phyloP scores from a whole-genome alignment of 2,329 filamentous ascomycete genomes.

The Neofusicoccum laricinum region DNA sequence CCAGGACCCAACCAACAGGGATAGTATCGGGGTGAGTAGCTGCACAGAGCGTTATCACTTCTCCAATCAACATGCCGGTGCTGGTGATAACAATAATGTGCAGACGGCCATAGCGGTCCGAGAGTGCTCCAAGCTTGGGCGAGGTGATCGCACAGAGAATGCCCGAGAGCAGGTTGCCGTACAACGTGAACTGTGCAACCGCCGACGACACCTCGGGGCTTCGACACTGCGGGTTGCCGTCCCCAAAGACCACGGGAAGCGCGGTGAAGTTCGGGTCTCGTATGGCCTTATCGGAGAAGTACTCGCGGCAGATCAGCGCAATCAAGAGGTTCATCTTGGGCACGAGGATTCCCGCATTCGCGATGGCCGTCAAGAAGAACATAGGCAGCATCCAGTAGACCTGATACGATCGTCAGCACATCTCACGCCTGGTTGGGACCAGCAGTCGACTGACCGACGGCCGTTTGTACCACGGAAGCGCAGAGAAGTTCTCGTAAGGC shows the following conservation, averaged over 20 bases:
- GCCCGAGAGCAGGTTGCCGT: slow-evolving; percentile 71
- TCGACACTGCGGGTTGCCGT: slow-evolving; percentile 74
- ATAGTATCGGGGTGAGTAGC: slow-evolving; percentile 71
- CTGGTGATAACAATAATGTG: slow-evolving; percentile 71
- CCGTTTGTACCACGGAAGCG: slow-evolving; percentile 59
- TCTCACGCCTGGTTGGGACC: not conserved
- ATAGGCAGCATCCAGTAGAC: slow-evolving; percentile 81
- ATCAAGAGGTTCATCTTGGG: slow-evolving; percentile 86
- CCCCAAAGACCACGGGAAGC: slow-evolving; percentile 63
- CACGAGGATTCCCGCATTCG: slow-evolving; percentile 81
- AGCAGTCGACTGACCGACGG: slow-evolving; percentile 53
- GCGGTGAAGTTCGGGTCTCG: slow-evolving; percentile 50
- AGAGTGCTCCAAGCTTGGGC: slow-evolving; percentile 79
- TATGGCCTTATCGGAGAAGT: slow-evolving; percentile 61
- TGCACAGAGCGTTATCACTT: slow-evolving; percentile 74
- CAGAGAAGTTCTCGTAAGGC: slow-evolving; percentile 52
- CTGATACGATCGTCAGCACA: slow-evolving; percentile 31
- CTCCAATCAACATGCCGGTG: slow-evolving; percentile 69
- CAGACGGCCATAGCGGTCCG: slow-evolving; percentile 81
- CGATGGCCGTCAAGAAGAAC: slow-evolving; percentile 77
- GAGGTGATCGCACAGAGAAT: slow-evolving; percentile 75
- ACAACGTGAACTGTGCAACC: slow-evolving; percentile 75
- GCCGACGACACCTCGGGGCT: slow-evolving; percentile 73
- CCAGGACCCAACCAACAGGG: slow-evolving; percentile 73
- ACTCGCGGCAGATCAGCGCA: slow-evolving; percentile 76